Base-by-base conservation (phyloP, 2,329 filamentous ascomycete species). In the Fusarium sp. region DNA sequence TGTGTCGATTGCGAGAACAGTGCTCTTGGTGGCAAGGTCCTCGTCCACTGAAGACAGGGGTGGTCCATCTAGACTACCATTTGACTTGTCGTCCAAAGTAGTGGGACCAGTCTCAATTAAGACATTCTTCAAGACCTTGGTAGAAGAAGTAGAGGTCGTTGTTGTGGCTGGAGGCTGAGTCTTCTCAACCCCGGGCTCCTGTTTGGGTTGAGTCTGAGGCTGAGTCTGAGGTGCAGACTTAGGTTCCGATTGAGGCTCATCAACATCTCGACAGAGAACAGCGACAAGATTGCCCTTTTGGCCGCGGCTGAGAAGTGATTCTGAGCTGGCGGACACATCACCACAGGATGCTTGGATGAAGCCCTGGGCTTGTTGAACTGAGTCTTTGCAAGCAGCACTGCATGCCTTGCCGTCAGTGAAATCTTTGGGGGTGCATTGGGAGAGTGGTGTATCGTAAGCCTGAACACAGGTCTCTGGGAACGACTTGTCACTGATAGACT, bases 371-470 rank as follows among this genome's bases (percentile, higher is more conserved):
- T 67, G 67, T 26, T 63, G 39, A 47, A 83, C 66, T 5, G 75
- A 81, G 13, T 68, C 66, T 44, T 77, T 77, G 69, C 85, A 87
- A 7, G 60, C 65, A 8, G 64, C 41, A 22, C 85, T 85, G 75
- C 85, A 87, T 5, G 72, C 72, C 18, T 70, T 78, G 39, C 79
- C 79, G 6, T 61, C 61, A 31, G 85, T 85, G 71, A 86, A 77
- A 35, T 77, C 85, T 61, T 61, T 33, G 7, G 72, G 38, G 8
- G 57, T 63, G 74, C 85, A 87, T 55, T 80, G 79, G n/a, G 61
- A 45, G 31, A 87, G 81, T 10, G 81, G 80, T 11, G 78, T 77
- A 71, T 84, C 83, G 77, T 87, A 87, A 38, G 82, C 84, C 41
- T 81, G 72, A 20, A 82, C 76, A 71, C 85, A 87, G 45, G 71